Evolutionary conservation across 257 asterid genomes (phyloP).

Genomic region (Leptodermis oblonga): DNA sequence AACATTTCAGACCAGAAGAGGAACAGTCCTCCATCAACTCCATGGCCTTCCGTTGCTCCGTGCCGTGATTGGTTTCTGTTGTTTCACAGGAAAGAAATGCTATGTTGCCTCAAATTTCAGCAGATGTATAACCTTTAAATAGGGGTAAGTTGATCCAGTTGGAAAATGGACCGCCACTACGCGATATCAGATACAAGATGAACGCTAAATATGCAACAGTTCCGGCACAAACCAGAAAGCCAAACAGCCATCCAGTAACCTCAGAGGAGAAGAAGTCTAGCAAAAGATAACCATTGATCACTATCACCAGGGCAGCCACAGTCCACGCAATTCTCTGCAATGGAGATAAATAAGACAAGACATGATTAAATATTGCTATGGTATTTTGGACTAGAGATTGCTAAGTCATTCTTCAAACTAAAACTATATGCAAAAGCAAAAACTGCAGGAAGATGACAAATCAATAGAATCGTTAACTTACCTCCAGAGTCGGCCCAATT

Average conservation of each 20-base stretch:
- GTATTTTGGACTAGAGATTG: neutral
- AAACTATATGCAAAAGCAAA: neutral
- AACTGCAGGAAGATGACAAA: neutral
- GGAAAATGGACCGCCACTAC: conserved; percentile 38
- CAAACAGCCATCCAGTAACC: conserved; percentile 57
- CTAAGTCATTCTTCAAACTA: neutral
- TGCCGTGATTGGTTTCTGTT: conserved; percentile 5
- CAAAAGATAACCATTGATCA: conserved; percentile 85
- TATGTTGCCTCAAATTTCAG: conserved; percentile 29
- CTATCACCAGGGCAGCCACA: conserved; percentile 84
- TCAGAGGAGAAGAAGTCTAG: conserved; percentile 74
- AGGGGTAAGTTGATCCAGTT: conserved; percentile 41
- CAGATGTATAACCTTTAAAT: conserved; percentile 29
- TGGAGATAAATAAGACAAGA: conserved; percentile 2
- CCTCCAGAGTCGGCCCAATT: conserved; percentile 74
- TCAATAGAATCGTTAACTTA: conserved; percentile 22
- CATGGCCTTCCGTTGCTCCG: conserved; percentile 3
- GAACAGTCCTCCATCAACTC: neutral
- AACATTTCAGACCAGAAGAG: neutral
- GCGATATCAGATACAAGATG: conserved; percentile 67
- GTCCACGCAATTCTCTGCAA: conserved; percentile 85
- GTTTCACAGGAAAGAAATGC: conserved; percentile 1
- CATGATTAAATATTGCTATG: neutral
- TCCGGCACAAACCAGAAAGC: conserved; percentile 46
- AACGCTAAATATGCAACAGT: conserved; percentile 67